Evolutionary conservation across 1,284 basidiomycete genomes (phyloP).

Genomic region (Ganoderma leucocontextum): DNA sequence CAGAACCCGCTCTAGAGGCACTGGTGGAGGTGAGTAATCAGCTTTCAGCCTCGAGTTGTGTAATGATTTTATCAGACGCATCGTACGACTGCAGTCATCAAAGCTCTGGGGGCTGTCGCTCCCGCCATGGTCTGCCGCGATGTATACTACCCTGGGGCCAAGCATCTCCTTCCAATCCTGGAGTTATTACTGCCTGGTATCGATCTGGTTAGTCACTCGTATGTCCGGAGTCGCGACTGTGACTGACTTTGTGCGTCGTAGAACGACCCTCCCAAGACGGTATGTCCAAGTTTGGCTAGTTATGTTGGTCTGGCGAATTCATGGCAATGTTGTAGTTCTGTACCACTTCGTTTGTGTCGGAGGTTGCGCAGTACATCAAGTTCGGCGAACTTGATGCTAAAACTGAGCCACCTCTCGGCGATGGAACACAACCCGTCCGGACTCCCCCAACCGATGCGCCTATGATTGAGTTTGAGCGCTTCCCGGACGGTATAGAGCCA

Average conservation of each 20-base stretch:
- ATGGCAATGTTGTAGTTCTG: constrained; percentile 55
- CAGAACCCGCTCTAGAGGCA: constrained; percentile 87
- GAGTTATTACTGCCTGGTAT: constrained; percentile 90
- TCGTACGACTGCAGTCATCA: constrained; percentile 86
- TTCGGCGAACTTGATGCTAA: constrained; percentile 74
- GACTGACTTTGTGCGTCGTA: constrained; percentile 36
- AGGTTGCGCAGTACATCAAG: constrained; percentile 84
- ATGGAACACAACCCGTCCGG: constrained; percentile 19
- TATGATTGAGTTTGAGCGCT: constrained; percentile 29
- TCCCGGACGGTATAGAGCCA: constrained; percentile 41
- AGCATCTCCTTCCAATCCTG: constrained; percentile 84
- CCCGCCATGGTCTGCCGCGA: constrained; percentile 82
- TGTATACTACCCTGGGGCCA: constrained; percentile 82
- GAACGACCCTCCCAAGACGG: constrained; percentile 93
- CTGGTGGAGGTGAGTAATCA: constrained; percentile 70
- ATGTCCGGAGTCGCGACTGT: neutral
- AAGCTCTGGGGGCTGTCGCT: constrained; percentile 83
- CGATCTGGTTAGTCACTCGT: constrained; percentile 63
- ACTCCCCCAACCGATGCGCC: constrained; percentile 25
- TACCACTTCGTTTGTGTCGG: constrained; percentile 80
- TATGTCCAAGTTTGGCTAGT: constrained; percentile 38
- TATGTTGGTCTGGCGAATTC: constrained; percentile 17
- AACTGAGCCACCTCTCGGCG: constrained; percentile 29
- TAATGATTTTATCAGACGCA: constrained; percentile 64
- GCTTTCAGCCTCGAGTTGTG: neutral